Conservation (phyloP, 441 rosid species). For the Arabidopsis hybrid region DNA sequence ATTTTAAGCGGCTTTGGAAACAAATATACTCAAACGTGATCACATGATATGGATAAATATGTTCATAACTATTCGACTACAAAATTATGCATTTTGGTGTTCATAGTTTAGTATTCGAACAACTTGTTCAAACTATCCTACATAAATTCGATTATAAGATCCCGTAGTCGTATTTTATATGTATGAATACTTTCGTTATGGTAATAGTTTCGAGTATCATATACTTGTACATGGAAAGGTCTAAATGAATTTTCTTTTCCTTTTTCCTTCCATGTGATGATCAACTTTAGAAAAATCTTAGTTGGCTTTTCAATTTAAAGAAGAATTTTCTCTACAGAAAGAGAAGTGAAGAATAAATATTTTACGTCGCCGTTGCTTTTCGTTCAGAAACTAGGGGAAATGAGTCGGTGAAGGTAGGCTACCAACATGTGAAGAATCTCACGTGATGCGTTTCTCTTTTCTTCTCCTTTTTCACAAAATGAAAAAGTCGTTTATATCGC, state of each 20-base stretch:
- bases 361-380: conserved; percentile 33
- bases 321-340: conserved; percentile 35
- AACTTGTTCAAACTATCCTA: not conserved
- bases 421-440: conserved; percentile 39
- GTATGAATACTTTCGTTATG: no score
- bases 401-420: conserved; percentile 40
- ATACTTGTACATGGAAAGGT: conserved; percentile 27
- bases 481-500: not conserved
- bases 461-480: not conserved
- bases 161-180: not conserved
- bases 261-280: conserved; percentile 15
- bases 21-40: not conserved
- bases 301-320: conserved; percentile 1
- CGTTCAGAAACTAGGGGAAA: conserved; percentile 18
- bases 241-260: conserved; percentile 11
- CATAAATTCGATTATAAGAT: not conserved
- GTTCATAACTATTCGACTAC: not conserved
- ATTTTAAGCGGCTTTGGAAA: not conserved
- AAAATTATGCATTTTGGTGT: not conserved
- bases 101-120: not conserved
- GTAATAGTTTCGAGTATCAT: no score
- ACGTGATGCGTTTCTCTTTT: conserved; percentile 13
- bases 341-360: not conserved
- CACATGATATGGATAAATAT: not conserved
- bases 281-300: conserved; percentile 29